Evolutionary conservation across 2,329 filamentous ascomycete species (phyloP), one percentile per base, ranked within the genome.

Genomic region (Pezicula neosporulosa): DNA sequence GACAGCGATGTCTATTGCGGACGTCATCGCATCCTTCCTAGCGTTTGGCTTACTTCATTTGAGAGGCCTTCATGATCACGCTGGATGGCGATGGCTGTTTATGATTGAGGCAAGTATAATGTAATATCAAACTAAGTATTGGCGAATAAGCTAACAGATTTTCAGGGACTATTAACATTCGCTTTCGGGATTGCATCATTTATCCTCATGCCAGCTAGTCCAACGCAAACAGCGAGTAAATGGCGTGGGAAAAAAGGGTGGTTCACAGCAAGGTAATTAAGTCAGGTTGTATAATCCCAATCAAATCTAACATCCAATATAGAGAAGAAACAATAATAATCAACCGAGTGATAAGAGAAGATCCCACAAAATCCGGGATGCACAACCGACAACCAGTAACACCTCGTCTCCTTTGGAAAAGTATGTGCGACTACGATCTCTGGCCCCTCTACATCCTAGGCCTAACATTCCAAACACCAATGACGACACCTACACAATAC

Each of bases 321-420:
- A 21, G 74, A 2, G 83, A 85, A 52, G 81, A 86, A 59, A 71
- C 72, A 47, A 86, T 86, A 57, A 76, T 85, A 54, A 80, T 86
- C 24, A 86, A 85, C 57, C 71, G 82, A 1, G 70, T 78, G 18
- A 66, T 84, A 15, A 58, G 62, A 12, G 80, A 81, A 3, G 65
- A 83, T 51, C 78, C 78, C 3, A 70, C 68, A 12, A 78, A 78
- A 45, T 47, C 52, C 28, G 52, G 48, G 33, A 79, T 82, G 74
- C 72, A 78, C 55, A 80, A 79, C 51, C 71, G 77, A 35, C 70
- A 79, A 62, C 71, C 72, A 8, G 67, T 79, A 16, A 75, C 72
- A 1, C 65, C 70, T 7, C 61, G 53, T 2, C 66, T 72, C 21
- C 72, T 78, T 8, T 77, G 73, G 72, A 62, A 73, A 33, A 70